Evolutionary conservation across 2,329 filamentous ascomycete species (phyloP).

Genomic region (Aspergillus sp.): DNA sequence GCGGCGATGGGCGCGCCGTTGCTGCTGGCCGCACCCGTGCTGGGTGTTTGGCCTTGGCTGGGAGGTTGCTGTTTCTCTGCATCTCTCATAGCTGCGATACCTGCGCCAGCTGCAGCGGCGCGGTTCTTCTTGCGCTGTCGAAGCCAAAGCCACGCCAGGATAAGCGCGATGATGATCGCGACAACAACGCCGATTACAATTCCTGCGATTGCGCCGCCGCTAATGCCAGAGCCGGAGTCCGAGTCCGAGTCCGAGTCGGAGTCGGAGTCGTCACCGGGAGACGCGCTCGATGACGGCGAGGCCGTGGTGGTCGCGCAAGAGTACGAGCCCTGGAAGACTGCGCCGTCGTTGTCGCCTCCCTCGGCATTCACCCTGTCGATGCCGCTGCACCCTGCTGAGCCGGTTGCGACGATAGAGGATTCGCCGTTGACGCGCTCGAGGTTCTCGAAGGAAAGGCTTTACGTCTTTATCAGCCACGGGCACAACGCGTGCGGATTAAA

Average conservation of each 20-base stretch:
- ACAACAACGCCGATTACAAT: constrained; percentile 8
- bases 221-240: neutral
- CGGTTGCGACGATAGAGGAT: constrained; percentile 20
- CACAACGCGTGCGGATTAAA: neutral
- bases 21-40: neutral
- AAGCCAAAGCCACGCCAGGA: constrained; percentile 2
- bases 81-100: neutral
- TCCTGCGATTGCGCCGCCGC: constrained; percentile 9
- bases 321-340: constrained; percentile 19
- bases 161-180: neutral
- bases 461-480: neutral
- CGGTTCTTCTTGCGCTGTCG: constrained; percentile 1
- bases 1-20: neutral
- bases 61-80: neutral
- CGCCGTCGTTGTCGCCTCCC: neutral
- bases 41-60: neutral
- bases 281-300: constrained; percentile 26
- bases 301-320: constrained; percentile 20
- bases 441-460: constrained; percentile 25
- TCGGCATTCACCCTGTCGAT: constrained; percentile 13
- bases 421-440: constrained; percentile 25
- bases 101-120: neutral
- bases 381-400: constrained; percentile 20
- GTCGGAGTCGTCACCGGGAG: neutral
- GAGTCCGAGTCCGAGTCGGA: neutral